A percentile compares a stretch with the other conserved stretches of the same genome.
These are phyloP conservation scores for Chlamydomonas applanata DNA, from an alignment of 139 green algal species.

Conservation along the genomic window DNA sequence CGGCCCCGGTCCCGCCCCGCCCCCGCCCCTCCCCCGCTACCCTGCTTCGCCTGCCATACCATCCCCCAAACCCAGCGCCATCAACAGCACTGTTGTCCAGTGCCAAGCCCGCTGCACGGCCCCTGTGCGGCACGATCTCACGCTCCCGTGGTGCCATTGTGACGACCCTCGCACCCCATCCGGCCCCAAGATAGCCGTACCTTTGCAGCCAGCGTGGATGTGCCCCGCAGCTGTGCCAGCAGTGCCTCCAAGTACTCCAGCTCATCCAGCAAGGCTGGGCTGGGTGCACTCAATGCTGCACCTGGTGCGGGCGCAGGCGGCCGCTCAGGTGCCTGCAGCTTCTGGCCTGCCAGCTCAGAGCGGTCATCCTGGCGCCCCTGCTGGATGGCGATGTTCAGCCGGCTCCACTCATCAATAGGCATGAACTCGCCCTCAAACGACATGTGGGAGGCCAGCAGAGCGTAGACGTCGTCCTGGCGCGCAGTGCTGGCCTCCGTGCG, in stretches of 20 bases:
- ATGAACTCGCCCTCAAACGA: conserved; percentile 10
- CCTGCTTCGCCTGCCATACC: too few species aligned
- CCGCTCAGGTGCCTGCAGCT: background rate
- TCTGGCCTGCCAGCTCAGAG: too few species aligned
- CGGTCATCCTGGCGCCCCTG: too few species aligned
- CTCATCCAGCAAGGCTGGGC: background rate
- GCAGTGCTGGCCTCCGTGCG: too few species aligned
- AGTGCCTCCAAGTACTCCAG: background rate
- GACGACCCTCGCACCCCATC: too few species aligned
- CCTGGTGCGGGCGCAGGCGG: background rate
- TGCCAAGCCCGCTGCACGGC: too few species aligned
- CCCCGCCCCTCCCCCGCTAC: too few species aligned
- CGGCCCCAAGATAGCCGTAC: background rate
- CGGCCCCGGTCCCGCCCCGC: too few species aligned
- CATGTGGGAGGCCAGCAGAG: conserved; percentile 6
- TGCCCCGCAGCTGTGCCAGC: background rate
- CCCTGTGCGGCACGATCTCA: too few species aligned
- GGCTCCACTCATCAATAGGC: background rate
- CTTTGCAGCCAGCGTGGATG: background rate
- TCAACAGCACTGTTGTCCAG: too few species aligned
- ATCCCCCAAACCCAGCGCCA: too few species aligned
- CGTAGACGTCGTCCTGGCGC: background rate
- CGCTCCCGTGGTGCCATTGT: too few species aligned
- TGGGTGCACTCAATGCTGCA: background rate
- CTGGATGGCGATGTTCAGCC: background rate